These are phyloP conservation scores for Citropsis articulata DNA, from an alignment of 345 rosid genomes.

Conservation along the genomic window DNA sequence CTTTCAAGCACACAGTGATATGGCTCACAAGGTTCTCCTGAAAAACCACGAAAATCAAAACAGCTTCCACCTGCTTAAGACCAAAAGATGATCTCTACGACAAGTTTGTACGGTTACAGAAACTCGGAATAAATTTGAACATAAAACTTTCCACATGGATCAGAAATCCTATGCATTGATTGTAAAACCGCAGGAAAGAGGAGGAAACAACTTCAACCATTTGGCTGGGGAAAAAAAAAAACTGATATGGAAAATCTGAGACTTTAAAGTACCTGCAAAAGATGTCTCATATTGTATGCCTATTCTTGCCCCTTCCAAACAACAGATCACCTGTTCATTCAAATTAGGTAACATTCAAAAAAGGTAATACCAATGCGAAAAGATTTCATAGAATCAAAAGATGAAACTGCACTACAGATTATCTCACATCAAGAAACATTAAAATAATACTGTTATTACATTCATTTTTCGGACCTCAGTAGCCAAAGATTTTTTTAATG, in stretches of 20 bases:
- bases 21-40: conserved; percentile 84
- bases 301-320: conserved; percentile 87
- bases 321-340: conserved; percentile 67
- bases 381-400: background rate
- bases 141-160: background rate
- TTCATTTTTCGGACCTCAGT: background rate
- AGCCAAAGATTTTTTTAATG: background rate
- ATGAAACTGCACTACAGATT: background rate
- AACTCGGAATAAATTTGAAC: background rate
- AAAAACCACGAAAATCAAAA: conserved; percentile 11
- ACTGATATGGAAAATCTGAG: background rate
- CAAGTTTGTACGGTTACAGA: background rate
- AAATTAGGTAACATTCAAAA: conserved; percentile 7
- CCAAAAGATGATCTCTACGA: background rate
- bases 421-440: background rate
- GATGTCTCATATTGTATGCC: conserved; percentile 92
- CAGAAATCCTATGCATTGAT: background rate
- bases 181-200: background rate
- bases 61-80: conserved; percentile 14
- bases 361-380: background rate
- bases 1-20: conserved; percentile 91
- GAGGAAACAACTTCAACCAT: background rate
- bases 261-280: conserved; percentile 65
- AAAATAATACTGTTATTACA: background rate
- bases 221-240: background rate